phyloP scores from a whole-genome alignment of 345 rosid genomes.

The Theobroma cacao region DNA sequence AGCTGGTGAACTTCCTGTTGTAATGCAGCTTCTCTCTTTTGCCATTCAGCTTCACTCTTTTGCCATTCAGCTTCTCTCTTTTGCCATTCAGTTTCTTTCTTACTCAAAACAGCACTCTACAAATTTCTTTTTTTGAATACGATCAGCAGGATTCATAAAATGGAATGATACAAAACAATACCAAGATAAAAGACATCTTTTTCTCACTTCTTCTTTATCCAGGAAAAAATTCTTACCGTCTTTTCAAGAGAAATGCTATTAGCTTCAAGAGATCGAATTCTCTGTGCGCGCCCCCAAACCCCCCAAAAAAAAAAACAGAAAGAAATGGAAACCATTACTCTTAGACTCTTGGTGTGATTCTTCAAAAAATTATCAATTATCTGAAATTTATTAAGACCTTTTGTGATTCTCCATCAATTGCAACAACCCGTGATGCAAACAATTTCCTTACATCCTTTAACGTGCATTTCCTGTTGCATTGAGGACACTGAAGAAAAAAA shows the following conservation, averaged over 20 bases:
- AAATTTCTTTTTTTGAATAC: not conserved
- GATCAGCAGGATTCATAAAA: not conserved
- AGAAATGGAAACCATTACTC: too few species aligned
- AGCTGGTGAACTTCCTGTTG: slow-evolving; percentile 39
- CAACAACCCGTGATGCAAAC: slow-evolving; percentile 67
- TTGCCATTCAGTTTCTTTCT: slow-evolving; percentile 31
- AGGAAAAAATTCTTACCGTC: slow-evolving; percentile 42
- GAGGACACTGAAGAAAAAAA: slow-evolving; percentile 62
- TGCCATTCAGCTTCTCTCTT: slow-evolving; percentile 45
- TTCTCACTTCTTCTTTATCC: not conserved
- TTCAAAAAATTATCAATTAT: not conserved
- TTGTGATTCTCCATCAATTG: slow-evolving; percentile 71
- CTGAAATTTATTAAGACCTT: slow-evolving; percentile 37
- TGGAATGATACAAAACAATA: not conserved
- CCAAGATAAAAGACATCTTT: not conserved
- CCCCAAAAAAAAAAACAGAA: too few species aligned
- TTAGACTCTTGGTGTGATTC: not conserved
- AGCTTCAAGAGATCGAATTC: slow-evolving; percentile 57
- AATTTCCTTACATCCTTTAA: slow-evolving; percentile 67
- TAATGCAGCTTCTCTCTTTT: slow-evolving; percentile 45
- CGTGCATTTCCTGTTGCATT: slow-evolving; percentile 60
- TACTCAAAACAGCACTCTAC: slow-evolving; percentile 35
- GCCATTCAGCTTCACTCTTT: slow-evolving; percentile 40
- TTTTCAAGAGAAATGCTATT: slow-evolving; percentile 57
- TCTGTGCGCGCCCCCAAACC: too few species aligned